phyloP scores from a whole-genome alignment of 1,139 yeast species.

The Yamadazyma jaroonii region DNA sequence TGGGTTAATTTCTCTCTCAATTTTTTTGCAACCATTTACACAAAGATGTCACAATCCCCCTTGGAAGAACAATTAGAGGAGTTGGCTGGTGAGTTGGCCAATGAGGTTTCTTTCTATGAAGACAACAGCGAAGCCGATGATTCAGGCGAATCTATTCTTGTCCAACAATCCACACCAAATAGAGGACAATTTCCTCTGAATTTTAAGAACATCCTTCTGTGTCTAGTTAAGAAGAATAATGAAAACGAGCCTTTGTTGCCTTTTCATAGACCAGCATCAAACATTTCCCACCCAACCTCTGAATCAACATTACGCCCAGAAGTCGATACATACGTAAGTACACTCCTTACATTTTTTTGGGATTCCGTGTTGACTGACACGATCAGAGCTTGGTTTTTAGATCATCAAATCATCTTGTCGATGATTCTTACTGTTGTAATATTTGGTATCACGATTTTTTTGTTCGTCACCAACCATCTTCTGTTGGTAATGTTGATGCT shows the following conservation, averaged over 20 bases:
- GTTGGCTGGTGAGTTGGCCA: constrained; percentile 14
- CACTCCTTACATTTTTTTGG: constrained; percentile 8
- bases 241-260: constrained; percentile 15
- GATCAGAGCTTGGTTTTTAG: constrained; percentile 6
- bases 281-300: neutral
- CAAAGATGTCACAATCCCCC: constrained; percentile 5
- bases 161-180: too few species aligned
- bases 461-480: constrained; percentile 20
- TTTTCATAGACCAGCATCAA: constrained; percentile 3
- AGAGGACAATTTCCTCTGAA: too few species aligned
- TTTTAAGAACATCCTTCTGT: constrained; percentile 3
- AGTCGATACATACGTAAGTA: neutral
- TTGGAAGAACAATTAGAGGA: constrained; percentile 11
- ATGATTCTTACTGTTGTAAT: constrained; percentile 9
- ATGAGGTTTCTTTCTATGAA: constrained; percentile 14
- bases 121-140: constrained; percentile 9
- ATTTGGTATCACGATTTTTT: constrained; percentile 5
- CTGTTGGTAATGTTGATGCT: constrained; percentile 8
- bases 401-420: constrained; percentile 7
- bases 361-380: constrained; percentile 9
- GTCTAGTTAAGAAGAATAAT: constrained; percentile 4
- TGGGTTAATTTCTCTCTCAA: neutral
- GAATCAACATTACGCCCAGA: neutral
- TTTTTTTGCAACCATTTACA: constrained; percentile 1
- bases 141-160: neutral